Evolutionary conservation across 441 rosid genomes (phyloP).

Genomic region (Sinapis alba): DNA sequence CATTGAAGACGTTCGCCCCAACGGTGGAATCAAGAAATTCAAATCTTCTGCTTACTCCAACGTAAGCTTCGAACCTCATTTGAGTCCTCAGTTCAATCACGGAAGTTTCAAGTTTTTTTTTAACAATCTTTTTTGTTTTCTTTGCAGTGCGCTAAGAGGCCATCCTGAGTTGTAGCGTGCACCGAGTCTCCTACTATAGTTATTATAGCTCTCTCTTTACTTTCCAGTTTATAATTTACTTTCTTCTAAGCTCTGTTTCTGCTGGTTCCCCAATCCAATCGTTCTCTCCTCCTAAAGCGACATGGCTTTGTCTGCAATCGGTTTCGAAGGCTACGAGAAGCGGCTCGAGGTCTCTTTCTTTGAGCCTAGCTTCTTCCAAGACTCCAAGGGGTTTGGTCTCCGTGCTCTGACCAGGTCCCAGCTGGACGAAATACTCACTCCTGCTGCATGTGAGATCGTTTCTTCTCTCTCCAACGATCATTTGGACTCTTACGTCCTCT

Average conservation of each 20-base stretch:
- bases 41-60: slow-evolving; percentile 48
- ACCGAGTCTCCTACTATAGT: slow-evolving; percentile 35
- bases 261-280: slow-evolving; percentile 43
- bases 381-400: slow-evolving; percentile 55
- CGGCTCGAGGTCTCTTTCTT: slow-evolving; percentile 66
- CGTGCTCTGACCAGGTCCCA: slow-evolving; percentile 55
- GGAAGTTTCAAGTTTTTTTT: slow-evolving; percentile 3
- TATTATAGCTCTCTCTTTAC: slow-evolving; percentile 32
- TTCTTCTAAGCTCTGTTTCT: slow-evolving; percentile 35
- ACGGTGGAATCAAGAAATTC: slow-evolving; percentile 87
- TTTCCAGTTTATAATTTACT: slow-evolving; percentile 33
- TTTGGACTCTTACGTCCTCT: slow-evolving; percentile 73
- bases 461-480: slow-evolving; percentile 64
- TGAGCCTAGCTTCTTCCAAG: slow-evolving; percentile 58
- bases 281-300: slow-evolving; percentile 43
- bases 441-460: slow-evolving; percentile 72
- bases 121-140: slow-evolving; percentile 24
- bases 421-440: slow-evolving; percentile 59
- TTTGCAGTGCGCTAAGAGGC: slow-evolving; percentile 73
- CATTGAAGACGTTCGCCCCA: slow-evolving; percentile 79
- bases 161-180: slow-evolving; percentile 68
- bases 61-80: slow-evolving; percentile 39
- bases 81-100: background rate
- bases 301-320: slow-evolving; percentile 69
- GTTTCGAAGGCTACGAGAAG: slow-evolving; percentile 79